Percentiles rank a stretch among this genome's conserved stretches.
These are phyloP conservation scores for Calocera cornea DNA, from an alignment of 768 basidiomycete species.

Conservation along the genomic window DNA sequence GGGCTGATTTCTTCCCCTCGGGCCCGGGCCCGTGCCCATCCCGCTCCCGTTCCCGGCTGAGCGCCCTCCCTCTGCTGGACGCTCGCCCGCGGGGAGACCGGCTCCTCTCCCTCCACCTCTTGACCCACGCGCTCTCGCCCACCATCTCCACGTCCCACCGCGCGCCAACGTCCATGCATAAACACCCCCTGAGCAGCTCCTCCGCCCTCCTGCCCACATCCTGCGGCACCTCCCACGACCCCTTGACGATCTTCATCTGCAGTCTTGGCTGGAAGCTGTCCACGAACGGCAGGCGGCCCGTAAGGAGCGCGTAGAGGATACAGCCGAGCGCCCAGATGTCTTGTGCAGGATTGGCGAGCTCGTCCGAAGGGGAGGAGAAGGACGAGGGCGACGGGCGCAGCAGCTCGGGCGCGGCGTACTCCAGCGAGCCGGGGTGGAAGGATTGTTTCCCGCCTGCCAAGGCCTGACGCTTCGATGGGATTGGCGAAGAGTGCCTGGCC, in stretches of 20 bases:
- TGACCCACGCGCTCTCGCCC: slow-evolving; percentile 39
- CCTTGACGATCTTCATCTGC: slow-evolving; percentile 81
- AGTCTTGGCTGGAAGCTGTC: slow-evolving; percentile 86
- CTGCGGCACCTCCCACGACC: slow-evolving; percentile 48
- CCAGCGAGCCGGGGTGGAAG: slow-evolving; percentile 72
- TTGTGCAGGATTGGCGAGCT: slow-evolving; percentile 45
- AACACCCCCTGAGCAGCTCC: slow-evolving; percentile 60
- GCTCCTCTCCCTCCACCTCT: slow-evolving; percentile 17
- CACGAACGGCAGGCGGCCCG: slow-evolving; percentile 70
- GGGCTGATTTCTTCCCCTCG: too few species aligned
- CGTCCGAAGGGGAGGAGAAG: background rate
- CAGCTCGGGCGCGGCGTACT: slow-evolving; percentile 83
- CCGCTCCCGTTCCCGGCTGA: too few species aligned
- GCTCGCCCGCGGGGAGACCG: background rate
- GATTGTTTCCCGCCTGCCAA: slow-evolving; percentile 17
- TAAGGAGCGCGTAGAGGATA: slow-evolving; percentile 72
- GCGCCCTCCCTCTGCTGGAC: too few species aligned
- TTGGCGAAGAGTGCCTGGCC: slow-evolving; percentile 30
- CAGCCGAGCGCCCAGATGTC: slow-evolving; percentile 96
- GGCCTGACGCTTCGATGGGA: slow-evolving; percentile 18
- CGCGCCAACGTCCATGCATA: slow-evolving; percentile 44
- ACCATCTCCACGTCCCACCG: slow-evolving; percentile 77
- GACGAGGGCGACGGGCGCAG: slow-evolving; percentile 31
- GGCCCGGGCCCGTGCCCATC: too few species aligned
- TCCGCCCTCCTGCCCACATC: slow-evolving; percentile 26